Conservation (phyloP, 1,139 yeast genomes). For the Meyerozyma carpophila region DNA sequence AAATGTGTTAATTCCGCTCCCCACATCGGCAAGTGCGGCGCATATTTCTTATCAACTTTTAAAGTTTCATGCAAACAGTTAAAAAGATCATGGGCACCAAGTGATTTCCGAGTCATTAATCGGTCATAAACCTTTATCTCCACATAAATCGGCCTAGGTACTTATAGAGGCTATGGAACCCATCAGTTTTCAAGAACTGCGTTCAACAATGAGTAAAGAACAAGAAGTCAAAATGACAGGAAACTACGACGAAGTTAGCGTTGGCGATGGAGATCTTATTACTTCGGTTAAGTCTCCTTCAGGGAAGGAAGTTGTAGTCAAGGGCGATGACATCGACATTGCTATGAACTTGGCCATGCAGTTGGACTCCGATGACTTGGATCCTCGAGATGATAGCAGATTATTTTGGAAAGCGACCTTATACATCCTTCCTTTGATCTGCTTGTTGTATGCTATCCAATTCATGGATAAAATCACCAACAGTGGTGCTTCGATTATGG, state of each 20-base stretch:
- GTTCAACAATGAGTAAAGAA: background rate
- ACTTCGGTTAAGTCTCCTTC: background rate
- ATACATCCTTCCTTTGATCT: conserved; percentile 51
- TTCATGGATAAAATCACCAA: conserved; percentile 62
- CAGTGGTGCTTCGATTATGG: conserved; percentile 57
- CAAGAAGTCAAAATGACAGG: background rate
- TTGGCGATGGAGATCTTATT: background rate
- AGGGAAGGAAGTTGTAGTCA: background rate
- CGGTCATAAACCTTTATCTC: too few species aligned
- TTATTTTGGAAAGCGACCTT: conserved; percentile 17
- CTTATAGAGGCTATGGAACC: too few species aligned
- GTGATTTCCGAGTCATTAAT: too few species aligned
- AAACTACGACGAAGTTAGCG: background rate
- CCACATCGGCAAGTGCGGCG: background rate
- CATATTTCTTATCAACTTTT: background rate
- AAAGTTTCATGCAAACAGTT: too few species aligned
- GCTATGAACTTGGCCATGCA: background rate
- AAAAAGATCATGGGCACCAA: too few species aligned
- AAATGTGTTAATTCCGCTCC: background rate
- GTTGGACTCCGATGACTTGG: background rate
- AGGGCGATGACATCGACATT: background rate
- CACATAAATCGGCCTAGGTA: too few species aligned
- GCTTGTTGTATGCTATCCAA: conserved; percentile 52
- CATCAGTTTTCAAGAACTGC: too few species aligned
- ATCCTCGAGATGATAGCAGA: conserved; percentile 8